Conservation (phyloP, 139 green algal species). For the Auxenochlorella pyrenoidosa region DNA sequence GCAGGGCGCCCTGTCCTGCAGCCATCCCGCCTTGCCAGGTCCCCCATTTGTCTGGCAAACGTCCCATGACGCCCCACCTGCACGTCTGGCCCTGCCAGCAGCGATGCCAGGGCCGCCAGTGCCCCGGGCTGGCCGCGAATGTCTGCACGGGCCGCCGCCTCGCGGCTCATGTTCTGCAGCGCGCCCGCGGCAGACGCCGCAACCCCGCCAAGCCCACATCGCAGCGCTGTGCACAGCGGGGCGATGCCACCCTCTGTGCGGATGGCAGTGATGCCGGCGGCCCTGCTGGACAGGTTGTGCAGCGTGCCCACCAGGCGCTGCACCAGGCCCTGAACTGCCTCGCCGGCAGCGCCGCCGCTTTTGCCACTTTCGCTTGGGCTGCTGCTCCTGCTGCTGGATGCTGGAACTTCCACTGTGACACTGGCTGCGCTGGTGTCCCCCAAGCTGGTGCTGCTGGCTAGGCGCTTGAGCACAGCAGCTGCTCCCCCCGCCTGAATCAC, state of each 20-base stretch:
- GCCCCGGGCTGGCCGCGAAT: not conserved
- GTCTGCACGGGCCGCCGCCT: constrained; percentile 62
- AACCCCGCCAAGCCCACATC: constrained; percentile 18
- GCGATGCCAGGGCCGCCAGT: not conserved
- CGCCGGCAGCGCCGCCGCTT: not conserved
- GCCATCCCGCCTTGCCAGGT: too few relatives aligned
- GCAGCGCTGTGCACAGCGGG: constrained; percentile 46
- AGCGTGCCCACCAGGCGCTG: constrained; percentile 73
- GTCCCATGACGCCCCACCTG: not conserved
- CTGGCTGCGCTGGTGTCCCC: not conserved
- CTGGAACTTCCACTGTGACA: not conserved
- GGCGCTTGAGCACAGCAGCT: not conserved
- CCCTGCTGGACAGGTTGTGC: constrained; percentile 80
- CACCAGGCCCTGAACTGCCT: constrained; percentile 37
- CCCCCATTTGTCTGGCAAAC: too few relatives aligned
- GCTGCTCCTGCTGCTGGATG: not conserved
- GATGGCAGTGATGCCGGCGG: constrained; percentile 67
- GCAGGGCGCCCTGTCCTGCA: not conserved
- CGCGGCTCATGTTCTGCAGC: constrained; percentile 80
- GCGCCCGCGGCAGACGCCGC: constrained; percentile 67
- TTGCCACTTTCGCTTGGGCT: not conserved
- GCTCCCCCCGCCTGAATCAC: constrained; percentile 3
- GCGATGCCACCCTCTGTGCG: constrained; percentile 62
- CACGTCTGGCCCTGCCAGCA: constrained; percentile 4
- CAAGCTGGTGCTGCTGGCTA: not conserved